Percentiles rank a stretch among this genome's conserved stretches.
Conservation (phyloP, 2,329 filamentous ascomycete genomes). For the Stromatinia cepivora region DNA sequence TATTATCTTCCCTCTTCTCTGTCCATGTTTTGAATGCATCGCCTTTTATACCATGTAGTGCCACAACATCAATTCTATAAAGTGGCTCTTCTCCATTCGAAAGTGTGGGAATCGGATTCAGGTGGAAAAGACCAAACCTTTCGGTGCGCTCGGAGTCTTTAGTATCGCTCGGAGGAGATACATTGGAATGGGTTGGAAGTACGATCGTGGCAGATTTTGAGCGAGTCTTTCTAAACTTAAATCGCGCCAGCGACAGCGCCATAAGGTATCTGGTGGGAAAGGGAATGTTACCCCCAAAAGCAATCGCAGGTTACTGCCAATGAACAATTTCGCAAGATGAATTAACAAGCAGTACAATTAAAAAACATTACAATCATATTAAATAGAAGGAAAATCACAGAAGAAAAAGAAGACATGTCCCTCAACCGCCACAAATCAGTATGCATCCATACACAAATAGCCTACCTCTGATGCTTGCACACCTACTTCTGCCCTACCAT, state of each 20-base stretch:
- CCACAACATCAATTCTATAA: slow-evolving; percentile 28
- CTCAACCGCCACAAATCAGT: background rate
- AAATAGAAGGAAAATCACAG: background rate
- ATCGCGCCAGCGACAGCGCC: background rate
- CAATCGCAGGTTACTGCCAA: background rate
- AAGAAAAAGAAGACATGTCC: background rate
- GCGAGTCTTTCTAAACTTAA: background rate
- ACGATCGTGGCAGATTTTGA: background rate
- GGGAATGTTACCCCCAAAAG: background rate
- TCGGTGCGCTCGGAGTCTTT: background rate
- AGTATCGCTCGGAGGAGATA: background rate
- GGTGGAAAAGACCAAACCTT: slow-evolving; percentile 7
- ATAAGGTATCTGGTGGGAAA: background rate
- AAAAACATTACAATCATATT: background rate
- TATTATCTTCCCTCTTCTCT: slow-evolving; percentile 11
- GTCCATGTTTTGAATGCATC: slow-evolving; percentile 35
- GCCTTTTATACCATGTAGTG: slow-evolving; percentile 31
- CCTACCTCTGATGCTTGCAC: background rate
- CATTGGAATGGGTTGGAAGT: background rate
- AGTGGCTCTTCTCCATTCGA: background rate
- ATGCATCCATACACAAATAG: background rate
- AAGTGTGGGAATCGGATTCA: slow-evolving; percentile 1
- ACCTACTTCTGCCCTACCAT: slow-evolving; percentile 14
- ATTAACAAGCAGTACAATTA: background rate
- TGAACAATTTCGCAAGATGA: background rate